Evolutionary conservation across 1,284 basidiomycete genomes (phyloP).

Genomic region (Irpex sp.): DNA sequence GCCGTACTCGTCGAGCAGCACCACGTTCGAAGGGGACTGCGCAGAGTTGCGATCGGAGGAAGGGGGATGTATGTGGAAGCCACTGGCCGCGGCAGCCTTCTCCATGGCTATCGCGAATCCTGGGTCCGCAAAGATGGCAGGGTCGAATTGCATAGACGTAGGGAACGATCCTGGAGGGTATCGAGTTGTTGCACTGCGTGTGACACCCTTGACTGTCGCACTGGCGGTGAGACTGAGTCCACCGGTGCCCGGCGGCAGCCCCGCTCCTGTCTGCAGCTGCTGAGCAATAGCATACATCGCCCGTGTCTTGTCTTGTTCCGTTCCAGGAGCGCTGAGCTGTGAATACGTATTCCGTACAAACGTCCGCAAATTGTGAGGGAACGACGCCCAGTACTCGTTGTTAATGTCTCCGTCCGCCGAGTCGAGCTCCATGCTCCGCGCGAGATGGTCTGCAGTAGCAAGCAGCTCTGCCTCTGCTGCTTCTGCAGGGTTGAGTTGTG

Average conservation of each 20-base stretch:
- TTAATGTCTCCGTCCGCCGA: constrained; percentile 34
- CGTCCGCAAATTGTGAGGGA: constrained; percentile 49
- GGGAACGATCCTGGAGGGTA: constrained; percentile 30
- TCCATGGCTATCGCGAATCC: constrained; percentile 50
- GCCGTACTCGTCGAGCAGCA: constrained; percentile 43
- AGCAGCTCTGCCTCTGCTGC: constrained; percentile 49
- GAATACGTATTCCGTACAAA: constrained; percentile 41
- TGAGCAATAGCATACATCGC: constrained; percentile 68
- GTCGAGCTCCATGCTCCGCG: constrained; percentile 48
- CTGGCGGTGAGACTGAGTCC: constrained; percentile 15
- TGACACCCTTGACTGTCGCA: constrained; percentile 18
- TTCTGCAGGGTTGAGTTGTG: constrained; percentile 30
- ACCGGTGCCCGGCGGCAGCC: constrained; percentile 10
- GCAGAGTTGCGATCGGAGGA: neutral
- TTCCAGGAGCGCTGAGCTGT: constrained; percentile 31
- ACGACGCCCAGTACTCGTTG: constrained; percentile 49
- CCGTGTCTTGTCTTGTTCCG: constrained; percentile 39
- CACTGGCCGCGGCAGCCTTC: constrained; percentile 44
- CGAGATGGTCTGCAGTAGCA: constrained; percentile 52
- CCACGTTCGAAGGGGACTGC: constrained; percentile 33
- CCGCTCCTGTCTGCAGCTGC: constrained; percentile 56
- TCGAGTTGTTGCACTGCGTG: constrained; percentile 27
- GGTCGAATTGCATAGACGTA: constrained; percentile 41
- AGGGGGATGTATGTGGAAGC: constrained; percentile 24
- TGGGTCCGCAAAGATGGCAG: constrained; percentile 53